Evolutionary conservation across 2,329 filamentous ascomycete species (phyloP).

Genomic region (Phyllosticta capitalensis): DNA sequence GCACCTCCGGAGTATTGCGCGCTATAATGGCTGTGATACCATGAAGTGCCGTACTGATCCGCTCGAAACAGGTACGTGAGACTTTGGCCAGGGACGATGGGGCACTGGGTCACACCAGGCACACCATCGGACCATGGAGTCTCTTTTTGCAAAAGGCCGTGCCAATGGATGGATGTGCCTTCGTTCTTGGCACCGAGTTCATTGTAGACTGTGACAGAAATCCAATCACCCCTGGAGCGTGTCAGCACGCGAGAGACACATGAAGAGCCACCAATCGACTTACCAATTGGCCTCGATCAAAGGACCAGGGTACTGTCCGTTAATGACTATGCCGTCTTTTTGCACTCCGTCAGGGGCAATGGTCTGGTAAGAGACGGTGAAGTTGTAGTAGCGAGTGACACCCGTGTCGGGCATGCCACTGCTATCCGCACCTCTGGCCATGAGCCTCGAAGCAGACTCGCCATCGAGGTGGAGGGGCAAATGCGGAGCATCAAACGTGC

Average conservation of each 20-base stretch:
- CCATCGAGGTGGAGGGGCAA: not conserved
- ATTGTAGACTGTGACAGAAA: conserved; percentile 17
- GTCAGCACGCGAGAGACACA: conserved; percentile 5
- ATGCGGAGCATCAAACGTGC: conserved; percentile 2
- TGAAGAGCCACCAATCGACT: conserved; percentile 21
- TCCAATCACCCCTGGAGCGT: conserved; percentile 21
- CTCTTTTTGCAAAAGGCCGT: conserved; percentile 24
- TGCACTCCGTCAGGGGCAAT: conserved; percentile 22
- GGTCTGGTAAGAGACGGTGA: conserved; percentile 9
- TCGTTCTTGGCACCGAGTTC: conserved; percentile 19
- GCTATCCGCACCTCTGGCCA: not conserved
- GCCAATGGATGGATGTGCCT: conserved; percentile 27
- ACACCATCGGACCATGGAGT: conserved; percentile 30
- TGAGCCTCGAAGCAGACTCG: not conserved
- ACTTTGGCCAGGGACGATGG: conserved; percentile 23
- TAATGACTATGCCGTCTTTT: conserved; percentile 20
- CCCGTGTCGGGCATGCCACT: conserved; percentile 23
- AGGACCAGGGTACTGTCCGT: conserved; percentile 24
- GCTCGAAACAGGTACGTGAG: conserved; percentile 22
- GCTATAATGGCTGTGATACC: conserved; percentile 18
- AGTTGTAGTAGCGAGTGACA: conserved; percentile 18
- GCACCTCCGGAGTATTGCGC: conserved; percentile 22
- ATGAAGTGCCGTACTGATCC: conserved; percentile 24
- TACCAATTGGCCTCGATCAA: conserved; percentile 25
- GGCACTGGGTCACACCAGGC: conserved; percentile 26